Base-by-base conservation (phyloP, 2,329 filamentous ascomycete species). In the Aspergillus pseudoviridinutans region DNA sequence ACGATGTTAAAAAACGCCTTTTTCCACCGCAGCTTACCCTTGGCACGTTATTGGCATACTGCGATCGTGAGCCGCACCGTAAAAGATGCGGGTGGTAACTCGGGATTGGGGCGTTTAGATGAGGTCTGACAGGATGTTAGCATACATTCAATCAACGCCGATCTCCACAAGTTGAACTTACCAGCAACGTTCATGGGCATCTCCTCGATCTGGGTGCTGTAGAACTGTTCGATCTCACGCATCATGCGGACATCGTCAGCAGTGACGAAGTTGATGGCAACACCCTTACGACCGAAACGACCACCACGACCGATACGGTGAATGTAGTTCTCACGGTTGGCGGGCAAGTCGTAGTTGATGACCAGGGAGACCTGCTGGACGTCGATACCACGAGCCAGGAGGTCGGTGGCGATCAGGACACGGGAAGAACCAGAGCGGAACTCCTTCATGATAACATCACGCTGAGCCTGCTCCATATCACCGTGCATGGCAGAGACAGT, bases 371-470 rank as follows among this genome's bases (percentile, higher is more conserved):
- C 94, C 83, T 99, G 94, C 85, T 99, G 94, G 73, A 99, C 94
- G 80, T 99, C 94, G 80, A 99, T 99, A 88, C 94, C 94, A 89
- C 94, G 93, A 76, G 94, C 94, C 78, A 97, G 85, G 64, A 99
- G 86, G 76, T 99, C 94, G 66, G 94, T 99, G 79, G 94, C 92
- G 74, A 99, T 99, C 74, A 99, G 85, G 68, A 99, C 94, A 89
- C 94, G 92, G 66, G 92, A 97, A 77, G 92, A 97, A 68, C 94
- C 94, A 68, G 92, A 96, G 74, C 94, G 92, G 90, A 99, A 99
- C 84, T 99, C 94, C 87, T 99, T 96, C 94, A 99, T 99, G 80
- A 99, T 99, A 75, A 96, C 85, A 79, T 97, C 94, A 87, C 94
- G 92, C 85, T 97, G 92, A 73, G 81, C 82, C 84, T 97, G 92